Evolutionary conservation across 805 yeast species (phyloP).

Genomic region (Cyberlindnera bimundalis): DNA sequence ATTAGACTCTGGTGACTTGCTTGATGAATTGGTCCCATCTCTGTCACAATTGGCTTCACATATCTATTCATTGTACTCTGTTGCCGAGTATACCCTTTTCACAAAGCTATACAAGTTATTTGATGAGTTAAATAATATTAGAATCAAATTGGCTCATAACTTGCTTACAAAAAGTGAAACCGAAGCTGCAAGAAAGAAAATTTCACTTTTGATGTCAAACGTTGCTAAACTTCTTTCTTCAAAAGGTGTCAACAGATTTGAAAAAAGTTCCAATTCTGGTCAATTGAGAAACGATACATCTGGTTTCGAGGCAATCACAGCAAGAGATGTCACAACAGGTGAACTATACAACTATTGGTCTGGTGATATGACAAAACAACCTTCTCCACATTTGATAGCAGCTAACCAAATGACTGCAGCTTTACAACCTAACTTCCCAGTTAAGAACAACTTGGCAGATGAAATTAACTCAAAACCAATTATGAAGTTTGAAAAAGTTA

Average conservation of each 20-base stretch:
- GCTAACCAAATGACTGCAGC: constrained; percentile 69
- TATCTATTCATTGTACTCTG: constrained; percentile 65
- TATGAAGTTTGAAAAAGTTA: constrained; percentile 44
- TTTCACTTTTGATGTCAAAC: constrained; percentile 50
- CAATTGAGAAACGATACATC: constrained; percentile 44
- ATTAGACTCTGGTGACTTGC: constrained; percentile 40
- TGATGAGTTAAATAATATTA: constrained; percentile 52
- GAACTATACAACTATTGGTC: constrained; percentile 43
- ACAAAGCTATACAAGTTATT: constrained; percentile 52
- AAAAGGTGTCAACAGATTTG: constrained; percentile 34
- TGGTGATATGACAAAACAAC: constrained; percentile 25
- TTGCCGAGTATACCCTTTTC: constrained; percentile 64
- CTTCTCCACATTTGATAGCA: constrained; percentile 58
- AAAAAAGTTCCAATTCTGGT: constrained; percentile 19
- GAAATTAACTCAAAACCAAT: constrained; percentile 44
- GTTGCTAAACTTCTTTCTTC: constrained; percentile 58
- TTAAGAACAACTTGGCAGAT: constrained; percentile 32
- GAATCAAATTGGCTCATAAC: constrained; percentile 48
- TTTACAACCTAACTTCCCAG: constrained; percentile 68
- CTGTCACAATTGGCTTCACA: constrained; percentile 58
- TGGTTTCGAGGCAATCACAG: constrained; percentile 64
- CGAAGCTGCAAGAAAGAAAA: constrained; percentile 44
- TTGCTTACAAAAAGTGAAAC: constrained; percentile 55
- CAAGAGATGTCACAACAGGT: constrained; percentile 61
- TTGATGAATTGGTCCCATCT: constrained; percentile 56